phyloP scores from a whole-genome alignment of 2,329 filamentous ascomycete genomes.

The Hymenoscyphus infarciens region DNA sequence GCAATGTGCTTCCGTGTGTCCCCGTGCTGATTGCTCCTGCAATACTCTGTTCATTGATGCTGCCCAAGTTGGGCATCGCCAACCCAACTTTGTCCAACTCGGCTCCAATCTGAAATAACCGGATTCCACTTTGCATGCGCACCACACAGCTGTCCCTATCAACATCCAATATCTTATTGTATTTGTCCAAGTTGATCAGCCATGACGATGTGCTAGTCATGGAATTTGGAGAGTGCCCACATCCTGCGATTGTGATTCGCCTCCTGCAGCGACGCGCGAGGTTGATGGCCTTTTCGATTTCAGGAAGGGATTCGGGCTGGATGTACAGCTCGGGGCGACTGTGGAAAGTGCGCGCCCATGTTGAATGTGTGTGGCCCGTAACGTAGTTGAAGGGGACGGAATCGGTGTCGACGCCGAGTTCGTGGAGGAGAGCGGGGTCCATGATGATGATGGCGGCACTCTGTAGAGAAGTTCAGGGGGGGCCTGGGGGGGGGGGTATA shows the following conservation, averaged over 20 bases:
- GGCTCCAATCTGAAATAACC: constrained; percentile 69
- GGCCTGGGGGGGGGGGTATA: no score
- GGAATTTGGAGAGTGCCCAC: constrained; percentile 86
- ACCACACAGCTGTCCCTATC: constrained; percentile 64
- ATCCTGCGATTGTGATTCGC: constrained; percentile 81
- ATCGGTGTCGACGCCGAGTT: constrained; percentile 56
- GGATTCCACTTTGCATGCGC: constrained; percentile 83
- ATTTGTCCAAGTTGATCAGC: constrained; percentile 90
- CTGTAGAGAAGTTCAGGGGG: background rate
- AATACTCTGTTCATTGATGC: constrained; percentile 91
- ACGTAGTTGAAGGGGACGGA: constrained; percentile 73
- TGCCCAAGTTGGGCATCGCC: constrained; percentile 87
- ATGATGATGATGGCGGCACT: constrained; percentile 26
- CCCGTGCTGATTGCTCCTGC: constrained; percentile 90
- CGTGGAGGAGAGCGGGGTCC: constrained; percentile 47
- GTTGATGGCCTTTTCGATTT: constrained; percentile 79
- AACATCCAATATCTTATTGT: constrained; percentile 67
- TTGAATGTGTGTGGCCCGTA: constrained; percentile 73
- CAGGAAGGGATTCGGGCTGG: constrained; percentile 71
- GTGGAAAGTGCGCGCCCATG: constrained; percentile 92
- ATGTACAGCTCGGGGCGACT: constrained; percentile 89
- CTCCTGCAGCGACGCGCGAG: constrained; percentile 78
- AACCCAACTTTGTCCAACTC: constrained; percentile 72
- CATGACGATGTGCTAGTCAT: constrained; percentile 91
- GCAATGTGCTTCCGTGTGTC: constrained; percentile 84